Percentiles rank a stretch among this genome's conserved stretches.
phyloP scores from a whole-genome alignment of 345 rosid genomes.

The Odontarrhena argentea region DNA sequence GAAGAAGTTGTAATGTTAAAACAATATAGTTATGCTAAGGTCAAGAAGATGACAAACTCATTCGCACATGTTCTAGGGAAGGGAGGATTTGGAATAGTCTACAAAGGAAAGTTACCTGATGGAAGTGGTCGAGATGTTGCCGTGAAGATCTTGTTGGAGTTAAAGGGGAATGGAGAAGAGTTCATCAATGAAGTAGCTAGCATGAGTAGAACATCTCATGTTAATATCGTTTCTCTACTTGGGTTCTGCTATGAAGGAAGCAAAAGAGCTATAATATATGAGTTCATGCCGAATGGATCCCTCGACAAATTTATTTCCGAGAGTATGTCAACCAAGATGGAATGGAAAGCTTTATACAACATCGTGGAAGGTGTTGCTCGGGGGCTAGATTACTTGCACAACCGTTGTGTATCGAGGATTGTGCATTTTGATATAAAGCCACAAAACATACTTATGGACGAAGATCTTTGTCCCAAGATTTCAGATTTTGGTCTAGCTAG shows the following conservation, averaged over 20 bases:
- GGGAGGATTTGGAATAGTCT: conserved; percentile 22
- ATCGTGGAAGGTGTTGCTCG: conserved; percentile 43
- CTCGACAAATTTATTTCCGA: too few species aligned
- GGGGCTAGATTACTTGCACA: conserved; percentile 50
- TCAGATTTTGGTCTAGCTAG: conserved; percentile 54
- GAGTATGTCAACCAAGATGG: not conserved
- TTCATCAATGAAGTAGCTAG: conserved; percentile 22
- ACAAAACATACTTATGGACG: conserved; percentile 17
- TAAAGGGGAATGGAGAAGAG: conserved; percentile 37
- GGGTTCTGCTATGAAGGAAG: too few species aligned
- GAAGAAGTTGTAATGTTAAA: not conserved
- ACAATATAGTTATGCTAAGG: too few species aligned
- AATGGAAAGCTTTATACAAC: conserved; percentile 29
- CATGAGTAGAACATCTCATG: too few species aligned
- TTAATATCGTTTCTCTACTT: too few species aligned
- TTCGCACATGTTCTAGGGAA: conserved; percentile 25
- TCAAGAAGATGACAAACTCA: conserved; percentile 35
- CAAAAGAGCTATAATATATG: too few species aligned
- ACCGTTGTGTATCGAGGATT: conserved; percentile 35
- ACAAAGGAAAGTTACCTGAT: conserved; percentile 13
- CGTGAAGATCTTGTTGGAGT: conserved; percentile 32
- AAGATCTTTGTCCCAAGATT: conserved; percentile 42
- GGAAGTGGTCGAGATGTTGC: conserved; percentile 25
- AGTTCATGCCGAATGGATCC: too few species aligned
- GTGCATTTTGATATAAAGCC: too few species aligned